phyloP scores from a whole-genome alignment of 1,284 basidiomycete genomes.

The Taiwanofungus camphoratus region DNA sequence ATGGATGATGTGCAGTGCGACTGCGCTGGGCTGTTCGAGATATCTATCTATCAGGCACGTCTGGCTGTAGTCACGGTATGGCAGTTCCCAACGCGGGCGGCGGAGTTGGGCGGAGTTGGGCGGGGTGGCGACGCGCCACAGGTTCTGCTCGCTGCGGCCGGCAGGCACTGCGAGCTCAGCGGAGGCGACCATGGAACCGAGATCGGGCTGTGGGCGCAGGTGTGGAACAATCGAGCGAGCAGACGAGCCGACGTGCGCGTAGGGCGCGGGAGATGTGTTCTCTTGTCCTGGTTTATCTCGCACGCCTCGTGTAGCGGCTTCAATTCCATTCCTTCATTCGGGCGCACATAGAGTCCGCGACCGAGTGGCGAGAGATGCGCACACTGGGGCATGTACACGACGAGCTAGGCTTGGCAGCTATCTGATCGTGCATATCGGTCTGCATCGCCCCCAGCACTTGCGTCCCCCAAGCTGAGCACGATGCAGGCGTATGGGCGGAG shows the following conservation, averaged over 20 bases:
- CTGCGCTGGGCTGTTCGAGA: too few relatives aligned
- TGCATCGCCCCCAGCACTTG: not conserved
- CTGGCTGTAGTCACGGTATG: not conserved
- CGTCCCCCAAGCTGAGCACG: not conserved
- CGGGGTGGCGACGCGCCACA: constrained; percentile 6
- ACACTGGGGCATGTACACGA: not conserved
- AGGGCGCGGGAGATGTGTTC: too few relatives aligned
- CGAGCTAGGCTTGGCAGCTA: too few relatives aligned
- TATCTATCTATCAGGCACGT: not conserved
- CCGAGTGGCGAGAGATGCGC: too few relatives aligned
- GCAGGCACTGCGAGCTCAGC: not conserved
- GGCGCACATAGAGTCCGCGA: too few relatives aligned
- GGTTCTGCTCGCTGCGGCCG: too few relatives aligned
- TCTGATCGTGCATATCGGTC: constrained; percentile 1
- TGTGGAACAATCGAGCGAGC: too few relatives aligned
- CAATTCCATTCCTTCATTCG: too few relatives aligned
- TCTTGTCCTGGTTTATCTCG: too few relatives aligned
- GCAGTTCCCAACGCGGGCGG: constrained; percentile 1
- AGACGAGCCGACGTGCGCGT: too few relatives aligned
- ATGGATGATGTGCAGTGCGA: not conserved
- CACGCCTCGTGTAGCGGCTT: too few relatives aligned
- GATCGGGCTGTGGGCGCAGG: too few relatives aligned
- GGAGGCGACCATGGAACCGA: constrained; percentile 1
- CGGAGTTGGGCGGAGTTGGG: constrained; percentile 10
- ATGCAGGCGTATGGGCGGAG: constrained; percentile 8